These are phyloP conservation scores for Arctostaphylos glauca DNA, from an alignment of 148 eudicot species.

Conservation along the genomic window DNA sequence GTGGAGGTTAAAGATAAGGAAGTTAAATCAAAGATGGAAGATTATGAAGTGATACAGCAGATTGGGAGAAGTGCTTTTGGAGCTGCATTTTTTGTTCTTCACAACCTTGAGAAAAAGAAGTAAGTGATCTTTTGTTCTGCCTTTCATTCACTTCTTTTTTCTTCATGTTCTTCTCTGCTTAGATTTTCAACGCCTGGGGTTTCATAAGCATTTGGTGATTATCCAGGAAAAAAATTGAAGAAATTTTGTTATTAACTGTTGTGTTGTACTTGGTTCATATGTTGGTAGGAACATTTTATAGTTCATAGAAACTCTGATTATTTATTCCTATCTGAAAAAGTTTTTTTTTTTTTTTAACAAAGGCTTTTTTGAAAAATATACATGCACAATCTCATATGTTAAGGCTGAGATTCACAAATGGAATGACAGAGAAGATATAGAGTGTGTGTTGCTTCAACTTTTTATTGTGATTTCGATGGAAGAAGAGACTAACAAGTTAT, in stretches of 20 bases:
- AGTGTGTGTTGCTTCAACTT: too few relatives aligned
- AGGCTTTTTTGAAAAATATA: too few relatives aligned
- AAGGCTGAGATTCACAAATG: too few relatives aligned
- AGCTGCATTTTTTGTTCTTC: conserved; percentile 64
- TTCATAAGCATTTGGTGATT: background rate
- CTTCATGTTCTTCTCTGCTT: background rate
- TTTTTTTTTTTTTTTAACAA: too few relatives aligned
- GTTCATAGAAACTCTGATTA: background rate
- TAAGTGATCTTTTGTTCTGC: conserved; percentile 26
- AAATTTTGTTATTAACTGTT: background rate
- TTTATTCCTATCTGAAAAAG: background rate
- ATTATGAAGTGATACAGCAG: conserved; percentile 74
- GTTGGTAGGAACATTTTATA: background rate
- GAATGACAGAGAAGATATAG: too few relatives aligned
- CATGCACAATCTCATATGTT: too few relatives aligned
- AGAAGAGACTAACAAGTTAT: too few relatives aligned
- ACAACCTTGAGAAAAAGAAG: conserved; percentile 62
- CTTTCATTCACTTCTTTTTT: background rate
- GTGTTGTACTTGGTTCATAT: background rate
- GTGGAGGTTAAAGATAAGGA: conserved; percentile 60
- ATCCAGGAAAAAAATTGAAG: background rate
- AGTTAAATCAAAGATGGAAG: conserved; percentile 62
- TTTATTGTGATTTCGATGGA: too few relatives aligned
- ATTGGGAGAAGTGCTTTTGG: conserved; percentile 82
- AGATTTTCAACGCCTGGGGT: background rate